Conservation (phyloP, 106 monocot species). For the Acorus calamus region DNA sequence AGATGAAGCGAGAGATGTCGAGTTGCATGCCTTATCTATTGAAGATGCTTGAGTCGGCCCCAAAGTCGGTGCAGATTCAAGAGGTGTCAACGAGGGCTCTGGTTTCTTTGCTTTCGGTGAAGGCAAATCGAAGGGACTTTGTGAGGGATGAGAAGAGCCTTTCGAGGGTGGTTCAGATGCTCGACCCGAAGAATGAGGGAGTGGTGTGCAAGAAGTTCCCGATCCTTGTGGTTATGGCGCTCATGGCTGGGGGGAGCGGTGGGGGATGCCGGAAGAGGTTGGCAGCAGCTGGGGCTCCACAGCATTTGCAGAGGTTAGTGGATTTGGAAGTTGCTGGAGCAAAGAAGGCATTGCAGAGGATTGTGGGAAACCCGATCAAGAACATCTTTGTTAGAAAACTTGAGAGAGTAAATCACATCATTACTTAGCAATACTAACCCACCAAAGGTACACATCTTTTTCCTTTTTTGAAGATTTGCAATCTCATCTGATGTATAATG, state of each 20-base stretch:
- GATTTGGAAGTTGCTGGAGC: constrained; percentile 66
- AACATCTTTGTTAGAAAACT: constrained; percentile 44
- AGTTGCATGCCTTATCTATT: constrained; percentile 48
- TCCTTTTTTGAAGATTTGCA: too few relatives aligned
- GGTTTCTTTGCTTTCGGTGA: constrained; percentile 28
- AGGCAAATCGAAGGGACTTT: constrained; percentile 46
- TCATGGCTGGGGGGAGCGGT: constrained; percentile 25
- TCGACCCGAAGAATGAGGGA: constrained; percentile 47
- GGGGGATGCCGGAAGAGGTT: constrained; percentile 49
- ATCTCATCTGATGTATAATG: too few relatives aligned
- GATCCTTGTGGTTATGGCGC: constrained; percentile 29
- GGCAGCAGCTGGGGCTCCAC: constrained; percentile 40
- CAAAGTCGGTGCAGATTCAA: constrained; percentile 57
- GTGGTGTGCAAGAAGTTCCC: constrained; percentile 42
- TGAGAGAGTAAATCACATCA: constrained; percentile 26
- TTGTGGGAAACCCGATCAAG: constrained; percentile 51
- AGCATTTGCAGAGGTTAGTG: constrained; percentile 55
- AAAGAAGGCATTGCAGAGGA: constrained; percentile 64
- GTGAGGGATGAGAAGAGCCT: too few relatives aligned
- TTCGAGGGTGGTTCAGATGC: constrained; percentile 57
- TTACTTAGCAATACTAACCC: too few relatives aligned
- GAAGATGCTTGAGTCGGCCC: constrained; percentile 43
- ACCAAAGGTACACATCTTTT: too few relatives aligned
- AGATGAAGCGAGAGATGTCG: constrained; percentile 44
- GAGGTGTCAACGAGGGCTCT: constrained; percentile 46